Evolutionary conservation across 768 basidiomycete genomes (phyloP), one percentile per base, ranked within the genome.

Genomic region (Macrolepiota dolichaula): DNA sequence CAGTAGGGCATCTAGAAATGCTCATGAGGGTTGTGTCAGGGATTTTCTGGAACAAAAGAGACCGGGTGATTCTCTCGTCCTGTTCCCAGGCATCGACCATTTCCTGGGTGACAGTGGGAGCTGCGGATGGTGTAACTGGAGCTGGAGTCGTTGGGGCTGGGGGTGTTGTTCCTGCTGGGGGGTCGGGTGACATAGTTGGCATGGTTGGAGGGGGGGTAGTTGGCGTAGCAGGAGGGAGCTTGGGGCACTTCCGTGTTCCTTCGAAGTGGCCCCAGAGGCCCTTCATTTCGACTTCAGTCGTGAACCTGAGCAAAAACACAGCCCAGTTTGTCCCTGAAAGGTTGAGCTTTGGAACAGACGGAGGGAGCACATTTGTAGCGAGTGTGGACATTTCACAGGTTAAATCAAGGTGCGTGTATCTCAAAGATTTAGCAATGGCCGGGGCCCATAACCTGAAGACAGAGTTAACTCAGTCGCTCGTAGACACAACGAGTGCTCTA

Each of bases 261-360:
- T 67, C 62, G 50, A 70, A 70, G 51, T 72, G 71, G 17, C 65
- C 63, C 68, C 70, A 70, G 22, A 64, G 54, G 15, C 61, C 64
- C 63, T 71, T 72, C 4, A 64, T 65, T 32, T 68, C 53, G 29
- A 72, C 66, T 22, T 70, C 69, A n/a, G 59, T 63, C 38, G 62
- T 35, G 57, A 73, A 73, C 35, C 66, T 62, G 40, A 70, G 15
- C 4, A 54, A 44, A 52, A 70, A 73, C 19, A 72, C 64, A 13
- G 65, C 63, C 73, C 73, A 74, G 63, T 74, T 74, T 13, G 53
- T 29, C 6, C 72, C 73, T 35, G 72, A 66, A 17, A 68, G 53
- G 25, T 73, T 69, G 9, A 76, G 70, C 57, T 72, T 72, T 12
- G 73, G 73, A 19, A 76, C 65, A 47, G 67, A 63, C 2, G 62